phyloP scores from a whole-genome alignment of 1,139 yeast species.

The Sugiyamaella japonica region DNA sequence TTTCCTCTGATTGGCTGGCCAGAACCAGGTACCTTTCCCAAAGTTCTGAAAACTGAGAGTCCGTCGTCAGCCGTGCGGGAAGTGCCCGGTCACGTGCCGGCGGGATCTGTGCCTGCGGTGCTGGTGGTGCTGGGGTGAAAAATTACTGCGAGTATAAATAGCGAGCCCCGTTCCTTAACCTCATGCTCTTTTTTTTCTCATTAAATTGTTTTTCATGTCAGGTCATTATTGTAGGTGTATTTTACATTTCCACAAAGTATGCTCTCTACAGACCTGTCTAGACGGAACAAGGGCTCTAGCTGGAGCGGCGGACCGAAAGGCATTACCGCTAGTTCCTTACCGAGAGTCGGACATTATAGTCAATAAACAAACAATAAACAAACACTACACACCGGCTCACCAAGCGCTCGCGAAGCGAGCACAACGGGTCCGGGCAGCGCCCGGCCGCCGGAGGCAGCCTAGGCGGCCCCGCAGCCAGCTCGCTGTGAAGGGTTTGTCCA shows the following conservation, averaged over 20 bases:
- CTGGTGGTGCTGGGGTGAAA: constrained; percentile 7
- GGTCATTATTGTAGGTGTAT: constrained; percentile 36
- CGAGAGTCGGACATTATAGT: constrained; percentile 34
- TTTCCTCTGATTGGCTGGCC: constrained; percentile 17
- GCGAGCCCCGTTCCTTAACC: constrained; percentile 20
- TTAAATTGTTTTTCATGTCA: constrained; percentile 31
- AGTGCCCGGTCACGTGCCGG: constrained; percentile 1
- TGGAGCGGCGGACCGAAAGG: constrained; percentile 37
- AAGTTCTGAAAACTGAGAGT: not conserved
- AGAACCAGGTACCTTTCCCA: not conserved
- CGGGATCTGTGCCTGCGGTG: not conserved
- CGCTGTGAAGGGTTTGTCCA: constrained; percentile 25
- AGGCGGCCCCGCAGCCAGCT: not conserved
- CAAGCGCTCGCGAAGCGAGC: not conserved
- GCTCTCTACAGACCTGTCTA: constrained; percentile 35
- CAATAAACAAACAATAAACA: not conserved
- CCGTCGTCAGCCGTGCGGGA: constrained; percentile 1
- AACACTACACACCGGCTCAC: not conserved
- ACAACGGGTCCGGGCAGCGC: constrained; percentile 2
- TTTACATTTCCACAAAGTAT: constrained; percentile 20
- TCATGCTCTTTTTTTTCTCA: not conserved
- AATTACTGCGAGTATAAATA: not conserved
- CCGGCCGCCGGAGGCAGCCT: constrained; percentile 10
- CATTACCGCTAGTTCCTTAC: constrained; percentile 38
- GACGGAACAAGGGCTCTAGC: constrained; percentile 36